A percentile compares a stretch with the other conserved stretches of the same genome.
Evolutionary conservation across 192 early-diverging fungal species (phyloP).

Genomic region (Coemansia asiatica): DNA sequence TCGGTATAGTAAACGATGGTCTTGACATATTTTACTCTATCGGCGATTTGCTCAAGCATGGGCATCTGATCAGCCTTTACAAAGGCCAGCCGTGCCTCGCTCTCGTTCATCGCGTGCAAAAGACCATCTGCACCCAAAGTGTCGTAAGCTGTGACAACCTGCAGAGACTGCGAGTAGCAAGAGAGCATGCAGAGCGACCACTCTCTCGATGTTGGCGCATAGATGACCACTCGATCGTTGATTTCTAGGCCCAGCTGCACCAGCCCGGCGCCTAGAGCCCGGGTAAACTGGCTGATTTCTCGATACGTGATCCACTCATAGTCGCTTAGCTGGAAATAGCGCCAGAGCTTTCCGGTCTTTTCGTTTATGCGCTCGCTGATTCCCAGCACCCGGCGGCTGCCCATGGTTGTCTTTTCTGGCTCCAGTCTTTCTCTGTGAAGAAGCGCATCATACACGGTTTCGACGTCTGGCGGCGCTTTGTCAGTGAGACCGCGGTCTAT

Average conservation of each 20-base stretch:
- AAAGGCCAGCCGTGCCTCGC: conserved; percentile 69
- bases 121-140: conserved; percentile 85
- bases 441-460: conserved; percentile 74
- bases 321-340: conserved; percentile 73
- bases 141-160: conserved; percentile 81
- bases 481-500: conserved; percentile 14
- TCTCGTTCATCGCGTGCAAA: conserved; percentile 79
- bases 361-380: conserved; percentile 61
- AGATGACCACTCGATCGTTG: conserved; percentile 62
- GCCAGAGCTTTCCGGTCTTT: conserved; percentile 70
- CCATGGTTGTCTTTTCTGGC: conserved; percentile 65
- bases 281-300: conserved; percentile 60
- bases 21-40: conserved; percentile 40
- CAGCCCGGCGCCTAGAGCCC: conserved; percentile 72
- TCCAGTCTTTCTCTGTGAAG: conserved; percentile 58
- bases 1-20: conserved; percentile 60
- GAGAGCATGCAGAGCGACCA: conserved; percentile 48
- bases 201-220: conserved; percentile 63
- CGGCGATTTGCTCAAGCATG: conserved; percentile 8
- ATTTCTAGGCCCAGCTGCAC: conserved; percentile 60
- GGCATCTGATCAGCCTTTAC: conserved; percentile 57
- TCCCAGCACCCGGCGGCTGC: conserved; percentile 65
- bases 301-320: conserved; percentile 82
- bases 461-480: conserved; percentile 48
- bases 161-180: conserved; percentile 67